These are phyloP conservation scores for Pseudogymnoascus sp. DNA, from an alignment of 2,329 filamentous ascomycete genomes.

Conservation along the genomic window DNA sequence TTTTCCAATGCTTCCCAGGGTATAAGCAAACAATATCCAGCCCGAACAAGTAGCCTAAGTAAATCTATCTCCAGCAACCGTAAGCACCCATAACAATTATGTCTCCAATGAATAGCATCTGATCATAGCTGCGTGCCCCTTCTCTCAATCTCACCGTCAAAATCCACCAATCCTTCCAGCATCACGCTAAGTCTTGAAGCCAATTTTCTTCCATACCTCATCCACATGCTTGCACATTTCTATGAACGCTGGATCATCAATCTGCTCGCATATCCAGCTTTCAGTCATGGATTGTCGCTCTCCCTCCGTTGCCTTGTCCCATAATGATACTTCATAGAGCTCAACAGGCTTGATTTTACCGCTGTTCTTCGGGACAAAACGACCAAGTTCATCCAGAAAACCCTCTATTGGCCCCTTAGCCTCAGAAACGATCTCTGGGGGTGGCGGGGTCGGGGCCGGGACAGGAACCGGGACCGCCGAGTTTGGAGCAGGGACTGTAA, in stretches of 20 bases:
- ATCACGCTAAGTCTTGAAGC: slow-evolving; percentile 31
- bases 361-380: slow-evolving; percentile 20
- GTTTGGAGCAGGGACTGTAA: slow-evolving; percentile 6
- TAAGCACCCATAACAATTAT: slow-evolving; percentile 7
- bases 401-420: slow-evolving; percentile 12
- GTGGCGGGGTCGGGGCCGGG: not conserved
- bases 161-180: not conserved
- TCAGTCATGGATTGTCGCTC: slow-evolving; percentile 37
- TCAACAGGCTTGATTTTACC: slow-evolving; percentile 19
- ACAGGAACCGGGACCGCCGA: not conserved
- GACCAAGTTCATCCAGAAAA: slow-evolving; percentile 19
- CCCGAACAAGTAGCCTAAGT: slow-evolving; percentile 10
- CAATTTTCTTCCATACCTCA: slow-evolving; percentile 39
- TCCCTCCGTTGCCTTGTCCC: slow-evolving; percentile 27
- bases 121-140: slow-evolving; percentile 36
- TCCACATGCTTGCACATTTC: slow-evolving; percentile 43
- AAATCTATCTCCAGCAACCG: slow-evolving; percentile 1
- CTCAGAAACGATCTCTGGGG: not conserved
- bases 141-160: slow-evolving; percentile 70
- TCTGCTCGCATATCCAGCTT: slow-evolving; percentile 41
- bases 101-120: not conserved
- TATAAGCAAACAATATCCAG: slow-evolving; percentile 8
- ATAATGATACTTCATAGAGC: slow-evolving; percentile 23
- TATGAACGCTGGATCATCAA: slow-evolving; percentile 42
- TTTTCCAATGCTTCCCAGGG: not conserved